Conservation (phyloP, 139 green algal genomes). For the Nannochloris sp. region DNA sequence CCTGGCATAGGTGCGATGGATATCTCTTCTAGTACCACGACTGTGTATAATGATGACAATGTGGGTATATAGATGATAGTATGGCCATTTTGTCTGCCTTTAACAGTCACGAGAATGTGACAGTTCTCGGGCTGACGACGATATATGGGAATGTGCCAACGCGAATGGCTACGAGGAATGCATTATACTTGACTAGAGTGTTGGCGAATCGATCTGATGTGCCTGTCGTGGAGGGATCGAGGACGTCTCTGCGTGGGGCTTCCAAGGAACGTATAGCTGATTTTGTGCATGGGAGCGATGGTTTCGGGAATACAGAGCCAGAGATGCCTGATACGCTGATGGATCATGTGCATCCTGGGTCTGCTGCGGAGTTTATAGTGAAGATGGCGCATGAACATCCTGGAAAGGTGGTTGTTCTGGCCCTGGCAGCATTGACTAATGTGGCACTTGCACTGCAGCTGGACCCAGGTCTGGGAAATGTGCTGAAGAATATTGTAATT, state of each 20-base stretch:
- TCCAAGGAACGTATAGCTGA: constrained; percentile 65
- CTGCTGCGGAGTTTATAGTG: constrained; percentile 70
- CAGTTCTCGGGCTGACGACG: constrained; percentile 69
- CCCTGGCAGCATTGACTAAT: constrained; percentile 78
- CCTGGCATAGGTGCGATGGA: constrained; percentile 48
- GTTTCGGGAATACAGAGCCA: constrained; percentile 68
- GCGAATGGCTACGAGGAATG: constrained; percentile 64
- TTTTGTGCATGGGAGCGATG: constrained; percentile 84
- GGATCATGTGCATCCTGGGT: background rate
- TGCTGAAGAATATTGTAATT: constrained; percentile 39
- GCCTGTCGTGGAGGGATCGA: constrained; percentile 43
- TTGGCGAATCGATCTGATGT: constrained; percentile 40
- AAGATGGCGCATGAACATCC: constrained; percentile 34
- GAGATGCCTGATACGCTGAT: background rate
- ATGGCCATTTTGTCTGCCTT: constrained; percentile 72
- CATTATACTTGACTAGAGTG: constrained; percentile 43
- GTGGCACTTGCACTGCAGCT: constrained; percentile 67
- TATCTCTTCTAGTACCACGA: background rate
- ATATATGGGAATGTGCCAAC: constrained; percentile 77
- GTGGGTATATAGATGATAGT: constrained; percentile 52
- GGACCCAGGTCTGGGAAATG: constrained; percentile 41
- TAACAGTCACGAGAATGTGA: constrained; percentile 52
- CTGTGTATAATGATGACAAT: too few species aligned
- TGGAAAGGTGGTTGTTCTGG: constrained; percentile 61
- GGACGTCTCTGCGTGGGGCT: constrained; percentile 32